A percentile compares a stretch with the other conserved stretches of the same genome.
These are phyloP conservation scores for Melastoma malabathricum DNA, from an alignment of 345 rosid genomes.

Conservation along the genomic window DNA sequence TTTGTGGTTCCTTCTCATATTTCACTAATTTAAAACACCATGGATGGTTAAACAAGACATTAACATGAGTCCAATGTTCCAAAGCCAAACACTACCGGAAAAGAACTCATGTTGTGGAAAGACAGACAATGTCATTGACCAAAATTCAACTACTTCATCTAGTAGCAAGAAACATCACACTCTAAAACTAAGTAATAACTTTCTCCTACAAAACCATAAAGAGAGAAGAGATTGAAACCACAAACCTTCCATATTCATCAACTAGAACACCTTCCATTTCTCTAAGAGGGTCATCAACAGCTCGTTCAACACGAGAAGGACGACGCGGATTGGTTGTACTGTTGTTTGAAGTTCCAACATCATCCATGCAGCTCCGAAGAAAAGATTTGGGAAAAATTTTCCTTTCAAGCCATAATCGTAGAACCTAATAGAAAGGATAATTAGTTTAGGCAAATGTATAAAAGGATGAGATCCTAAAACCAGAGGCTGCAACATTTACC, in stretches of 20 bases:
- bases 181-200: too few species aligned
- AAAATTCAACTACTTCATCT: too few species aligned
- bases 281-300: slow-evolving; percentile 88
- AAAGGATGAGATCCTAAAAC: background rate
- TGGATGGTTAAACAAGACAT: too few species aligned
- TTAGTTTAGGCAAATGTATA: background rate
- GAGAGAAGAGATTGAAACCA: background rate
- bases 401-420: slow-evolving; percentile 83
- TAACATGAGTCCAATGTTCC: too few species aligned
- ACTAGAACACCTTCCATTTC: slow-evolving; percentile 98
- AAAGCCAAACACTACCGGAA: too few species aligned
- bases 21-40: too few species aligned
- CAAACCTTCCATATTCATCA: slow-evolving; percentile 97
- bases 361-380: slow-evolving; percentile 65
- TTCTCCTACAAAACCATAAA: background rate
- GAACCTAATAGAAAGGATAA: slow-evolving; percentile 37
- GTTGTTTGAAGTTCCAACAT: slow-evolving; percentile 65
- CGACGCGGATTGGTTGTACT: slow-evolving; percentile 53
- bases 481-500: slow-evolving; percentile 21
- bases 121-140: too few species aligned
- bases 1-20: too few species aligned
- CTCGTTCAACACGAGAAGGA: slow-evolving; percentile 87
- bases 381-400: slow-evolving; percentile 74
- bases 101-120: too few species aligned
- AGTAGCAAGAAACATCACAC: too few species aligned